A percentile compares a stretch with the other conserved stretches of the same genome.
phyloP scores from a whole-genome alignment of 2,329 filamentous ascomycete genomes.

The Diaporthe citrichinensis region DNA sequence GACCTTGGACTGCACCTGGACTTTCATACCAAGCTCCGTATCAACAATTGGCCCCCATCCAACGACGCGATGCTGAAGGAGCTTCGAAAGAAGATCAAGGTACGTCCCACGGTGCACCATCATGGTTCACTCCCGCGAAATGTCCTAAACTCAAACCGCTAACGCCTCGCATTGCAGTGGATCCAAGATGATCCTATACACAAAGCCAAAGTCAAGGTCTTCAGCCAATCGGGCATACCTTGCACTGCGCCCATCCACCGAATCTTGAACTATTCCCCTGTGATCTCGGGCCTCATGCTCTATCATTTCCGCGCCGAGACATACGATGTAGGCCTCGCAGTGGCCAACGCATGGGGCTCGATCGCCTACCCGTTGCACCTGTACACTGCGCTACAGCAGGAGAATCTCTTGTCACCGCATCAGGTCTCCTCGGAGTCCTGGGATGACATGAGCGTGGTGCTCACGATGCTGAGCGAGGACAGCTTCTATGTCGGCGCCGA shows the following conservation, averaged over 20 bases:
- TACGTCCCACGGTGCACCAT: neutral
- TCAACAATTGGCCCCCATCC: too few relatives aligned
- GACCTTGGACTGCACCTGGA: neutral
- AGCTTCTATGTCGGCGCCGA: constrained; percentile 54
- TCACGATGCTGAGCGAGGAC: constrained; percentile 47
- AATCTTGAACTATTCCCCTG: constrained; percentile 53
- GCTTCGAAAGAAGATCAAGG: constrained; percentile 2
- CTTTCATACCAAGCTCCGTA: neutral
- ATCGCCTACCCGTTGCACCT: constrained; percentile 56
- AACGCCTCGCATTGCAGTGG: neutral
- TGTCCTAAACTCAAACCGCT: neutral
- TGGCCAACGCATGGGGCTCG: constrained; percentile 56
- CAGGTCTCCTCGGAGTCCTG: constrained; percentile 45
- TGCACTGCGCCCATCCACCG: constrained; percentile 45
- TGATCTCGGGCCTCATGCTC: constrained; percentile 55
- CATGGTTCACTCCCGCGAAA: neutral
- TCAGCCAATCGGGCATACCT: neutral
- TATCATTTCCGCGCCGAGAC: constrained; percentile 52
- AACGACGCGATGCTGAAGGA: neutral
- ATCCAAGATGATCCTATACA: neutral
- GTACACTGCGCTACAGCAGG: constrained; percentile 55
- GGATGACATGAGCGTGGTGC: constrained; percentile 57
- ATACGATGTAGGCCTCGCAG: constrained; percentile 51
- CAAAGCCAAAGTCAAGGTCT: constrained; percentile 31
- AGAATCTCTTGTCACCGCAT: constrained; percentile 46